Percentiles rank a stretch among this genome's conserved stretches.
These are phyloP conservation scores for Rutstroemia sp. DNA, from an alignment of 2,329 filamentous ascomycete species.

Conservation along the genomic window DNA sequence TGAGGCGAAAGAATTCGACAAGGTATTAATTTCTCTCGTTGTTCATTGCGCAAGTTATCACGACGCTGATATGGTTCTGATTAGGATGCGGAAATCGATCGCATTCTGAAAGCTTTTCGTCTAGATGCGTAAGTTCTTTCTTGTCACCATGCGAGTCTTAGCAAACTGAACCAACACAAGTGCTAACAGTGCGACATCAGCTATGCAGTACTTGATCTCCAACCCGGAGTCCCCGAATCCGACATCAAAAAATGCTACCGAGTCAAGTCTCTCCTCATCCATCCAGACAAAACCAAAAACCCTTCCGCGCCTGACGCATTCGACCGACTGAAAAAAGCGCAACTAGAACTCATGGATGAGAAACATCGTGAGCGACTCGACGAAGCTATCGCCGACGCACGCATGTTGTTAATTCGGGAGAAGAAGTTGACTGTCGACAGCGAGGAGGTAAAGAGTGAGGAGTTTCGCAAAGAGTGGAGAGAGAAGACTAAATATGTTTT, in stretches of 20 bases:
- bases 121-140: conserved; percentile 53
- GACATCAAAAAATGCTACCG: conserved; percentile 95
- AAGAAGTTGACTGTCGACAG: conserved; percentile 88
- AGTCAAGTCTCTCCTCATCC: conserved; percentile 97
- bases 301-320: conserved; percentile 89
- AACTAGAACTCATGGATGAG: conserved; percentile 86
- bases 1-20: conserved; percentile 85
- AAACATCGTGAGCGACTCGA: conserved; percentile 82
- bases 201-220: conserved; percentile 91
- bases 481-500: conserved; percentile 86
- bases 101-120: conserved; percentile 85
- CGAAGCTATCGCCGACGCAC: conserved; percentile 91
- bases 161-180: background rate
- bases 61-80: background rate
- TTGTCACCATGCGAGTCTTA: background rate
- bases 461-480: conserved; percentile 80
- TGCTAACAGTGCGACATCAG: conserved; percentile 34
- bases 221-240: conserved; percentile 88
- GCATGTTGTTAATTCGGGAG: conserved; percentile 89
- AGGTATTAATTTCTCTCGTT: conserved; percentile 47
- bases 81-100: conserved; percentile 90
- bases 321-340: conserved; percentile 91
- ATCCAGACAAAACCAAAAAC: conserved; percentile 96
- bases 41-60: background rate
- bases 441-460: conserved; percentile 74